Evolutionary conservation across 768 basidiomycete species (phyloP), one percentile per base, ranked within the genome.

Genomic region (Chalciporus pseudorubinellus): DNA sequence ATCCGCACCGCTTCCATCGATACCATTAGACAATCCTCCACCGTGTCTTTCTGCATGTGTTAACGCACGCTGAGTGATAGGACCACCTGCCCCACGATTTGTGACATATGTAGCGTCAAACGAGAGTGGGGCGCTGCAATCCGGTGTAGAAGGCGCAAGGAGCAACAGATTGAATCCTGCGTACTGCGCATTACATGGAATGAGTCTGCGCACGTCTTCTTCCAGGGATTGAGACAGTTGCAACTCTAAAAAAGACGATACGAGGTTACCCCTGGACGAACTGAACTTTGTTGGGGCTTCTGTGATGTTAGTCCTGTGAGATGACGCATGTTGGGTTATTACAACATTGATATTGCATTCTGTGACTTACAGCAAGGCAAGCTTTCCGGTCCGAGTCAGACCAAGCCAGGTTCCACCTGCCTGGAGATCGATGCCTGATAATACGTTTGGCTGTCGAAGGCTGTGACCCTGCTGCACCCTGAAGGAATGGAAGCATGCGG

Each of bases 371-470:
- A 92, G 63, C 46, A 92, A 64, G 12, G 87, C 88, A 48, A 90
- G 70, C 57, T 78, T 78, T 20, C 91, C 91, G 52, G 76, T 55
- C 53, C 78, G 77, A 63, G 68, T 82, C 50, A 91, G 68, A 12
- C 91, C 91, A 60, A 90, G 77, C 91, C 91, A 93, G 31, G 89
- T 87, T 39, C 91, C 91, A 36, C 89, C 89, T 3, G 83, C 89
- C 43, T 72, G 72, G 19, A 74, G 62, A 69, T 93, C 91, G 58
- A 84, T 78, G 43, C 91, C 91, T 2, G 89, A 92, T 48, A 93
- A 75, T 53, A 92, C 67, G 44, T 62, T 62, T 20, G 68, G 74
- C 16, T 53, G 51, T 40, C 29, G 19, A 47, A 49, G 40, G 8
- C 56, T 59, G 50, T 19, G 33, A 40, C 53, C 54, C 51, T 54